These are phyloP conservation scores for Globisporangium irregulare DNA, from an alignment of 352 stramenopile species.

Conservation along the genomic window DNA sequence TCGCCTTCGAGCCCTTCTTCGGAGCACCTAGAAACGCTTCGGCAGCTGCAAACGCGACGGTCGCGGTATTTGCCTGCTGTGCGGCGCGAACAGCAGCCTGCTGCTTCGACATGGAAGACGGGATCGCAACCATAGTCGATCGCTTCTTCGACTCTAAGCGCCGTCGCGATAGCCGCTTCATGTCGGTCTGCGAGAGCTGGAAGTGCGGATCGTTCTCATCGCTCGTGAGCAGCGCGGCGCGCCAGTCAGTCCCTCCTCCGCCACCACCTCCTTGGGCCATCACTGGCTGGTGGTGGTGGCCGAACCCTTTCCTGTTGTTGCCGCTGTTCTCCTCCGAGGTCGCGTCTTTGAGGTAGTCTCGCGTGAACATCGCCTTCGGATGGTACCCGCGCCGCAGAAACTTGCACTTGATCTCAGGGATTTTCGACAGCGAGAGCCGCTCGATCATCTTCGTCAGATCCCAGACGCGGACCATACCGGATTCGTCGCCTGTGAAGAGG, in stretches of 20 bases:
- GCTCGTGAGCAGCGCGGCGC: slow-evolving; percentile 28
- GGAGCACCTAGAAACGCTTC: slow-evolving; percentile 34
- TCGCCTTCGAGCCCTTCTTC: slow-evolving; percentile 11
- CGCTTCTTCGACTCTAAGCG: slow-evolving; percentile 34
- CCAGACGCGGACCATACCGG: slow-evolving; percentile 46
- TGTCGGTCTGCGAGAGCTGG: slow-evolving; percentile 35
- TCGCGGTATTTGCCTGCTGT: slow-evolving; percentile 27
- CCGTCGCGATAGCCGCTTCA: slow-evolving; percentile 35
- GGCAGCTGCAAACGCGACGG: slow-evolving; percentile 36
- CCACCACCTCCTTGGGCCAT: slow-evolving; percentile 14
- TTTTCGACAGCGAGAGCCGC: slow-evolving; percentile 48
- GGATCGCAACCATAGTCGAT: background rate
- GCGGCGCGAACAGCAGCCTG: slow-evolving; percentile 14
- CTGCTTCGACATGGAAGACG: background rate
- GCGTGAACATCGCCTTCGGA: slow-evolving; percentile 53
- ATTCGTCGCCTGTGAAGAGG: slow-evolving; percentile 60
- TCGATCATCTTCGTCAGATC: slow-evolving; percentile 46
- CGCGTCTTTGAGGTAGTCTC: slow-evolving; percentile 49
- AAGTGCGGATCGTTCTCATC: slow-evolving; percentile 33
- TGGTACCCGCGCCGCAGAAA: slow-evolving; percentile 61
- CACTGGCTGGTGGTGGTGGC: slow-evolving; percentile 26
- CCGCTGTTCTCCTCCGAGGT: slow-evolving; percentile 1
- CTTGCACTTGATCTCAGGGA: slow-evolving; percentile 62
- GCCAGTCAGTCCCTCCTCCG: slow-evolving; percentile 21
- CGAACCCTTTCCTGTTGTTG: slow-evolving; percentile 1